These are phyloP conservation scores for Papiliotrema nemorosa DNA, from an alignment of 1,284 basidiomycete genomes.

Conservation along the genomic window DNA sequence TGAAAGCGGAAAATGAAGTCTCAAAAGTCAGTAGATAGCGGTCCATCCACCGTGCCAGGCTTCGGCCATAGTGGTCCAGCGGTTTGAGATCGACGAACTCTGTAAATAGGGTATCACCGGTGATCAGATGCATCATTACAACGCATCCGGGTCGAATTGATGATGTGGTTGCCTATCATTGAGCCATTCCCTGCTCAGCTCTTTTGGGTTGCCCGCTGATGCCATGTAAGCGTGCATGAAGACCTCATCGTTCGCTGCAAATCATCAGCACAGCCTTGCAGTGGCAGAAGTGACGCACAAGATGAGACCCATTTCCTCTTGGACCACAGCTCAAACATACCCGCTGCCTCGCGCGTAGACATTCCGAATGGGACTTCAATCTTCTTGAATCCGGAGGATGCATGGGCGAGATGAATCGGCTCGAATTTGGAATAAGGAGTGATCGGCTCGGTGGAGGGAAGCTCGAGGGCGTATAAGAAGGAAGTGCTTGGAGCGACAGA, in stretches of 20 bases:
- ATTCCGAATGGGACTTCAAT: slow-evolving; percentile 43
- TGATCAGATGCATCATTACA: too few species aligned
- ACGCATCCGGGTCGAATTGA: background rate
- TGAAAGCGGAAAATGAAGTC: too few species aligned
- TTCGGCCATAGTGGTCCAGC: too few species aligned
- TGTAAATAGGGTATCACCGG: too few species aligned
- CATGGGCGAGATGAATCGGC: slow-evolving; percentile 34
- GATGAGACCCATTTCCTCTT: slow-evolving; percentile 40
- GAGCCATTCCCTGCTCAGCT: slow-evolving; percentile 9
- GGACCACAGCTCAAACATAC: slow-evolving; percentile 44
- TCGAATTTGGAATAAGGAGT: slow-evolving; percentile 41
- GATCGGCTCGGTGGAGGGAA: slow-evolving; percentile 24
- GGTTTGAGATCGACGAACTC: too few species aligned
- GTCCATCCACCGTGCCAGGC: too few species aligned
- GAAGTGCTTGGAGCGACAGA: slow-evolving; percentile 23
- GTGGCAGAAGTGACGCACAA: slow-evolving; percentile 19
- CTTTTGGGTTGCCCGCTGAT: slow-evolving; percentile 38
- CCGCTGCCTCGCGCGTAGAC: slow-evolving; percentile 42
- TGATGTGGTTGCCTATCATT: background rate
- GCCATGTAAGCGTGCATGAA: slow-evolving; percentile 40
- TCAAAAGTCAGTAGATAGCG: too few species aligned
- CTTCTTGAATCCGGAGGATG: slow-evolving; percentile 28
- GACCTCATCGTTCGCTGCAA: slow-evolving; percentile 38
- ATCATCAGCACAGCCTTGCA: slow-evolving; percentile 1
- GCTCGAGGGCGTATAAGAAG: slow-evolving; percentile 22